These are phyloP conservation scores for Candida caryicola DNA, from an alignment of 805 yeast species.

Conservation along the genomic window DNA sequence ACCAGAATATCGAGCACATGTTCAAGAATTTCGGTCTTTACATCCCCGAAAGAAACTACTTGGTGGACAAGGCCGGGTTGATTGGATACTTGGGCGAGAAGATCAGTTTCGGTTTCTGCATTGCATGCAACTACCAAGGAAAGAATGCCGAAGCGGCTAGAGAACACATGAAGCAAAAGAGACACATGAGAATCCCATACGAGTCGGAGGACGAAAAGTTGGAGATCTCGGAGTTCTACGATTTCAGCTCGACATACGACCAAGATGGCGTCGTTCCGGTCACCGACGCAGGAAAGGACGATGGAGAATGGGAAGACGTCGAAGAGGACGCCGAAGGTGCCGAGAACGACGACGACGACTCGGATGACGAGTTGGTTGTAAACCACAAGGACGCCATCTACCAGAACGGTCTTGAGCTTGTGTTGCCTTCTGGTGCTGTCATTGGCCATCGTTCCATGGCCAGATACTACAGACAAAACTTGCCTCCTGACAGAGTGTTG, in stretches of 20 bases:
- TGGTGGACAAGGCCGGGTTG: slow-evolving; percentile 68
- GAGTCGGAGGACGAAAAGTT: slow-evolving; percentile 76
- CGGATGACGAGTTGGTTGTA: slow-evolving; percentile 26
- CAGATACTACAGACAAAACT: slow-evolving; percentile 43
- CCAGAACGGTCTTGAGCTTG: slow-evolving; percentile 37
- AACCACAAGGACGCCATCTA: slow-evolving; percentile 26
- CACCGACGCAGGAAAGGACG: slow-evolving; percentile 18
- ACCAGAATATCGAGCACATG: slow-evolving; percentile 66
- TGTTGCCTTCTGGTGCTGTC: slow-evolving; percentile 42
- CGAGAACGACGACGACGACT: slow-evolving; percentile 21
- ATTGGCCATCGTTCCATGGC: slow-evolving; percentile 44
- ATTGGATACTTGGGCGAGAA: slow-evolving; percentile 74
- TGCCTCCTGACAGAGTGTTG: slow-evolving; percentile 41
- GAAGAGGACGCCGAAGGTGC: slow-evolving; percentile 35
- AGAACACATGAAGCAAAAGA: slow-evolving; percentile 81
- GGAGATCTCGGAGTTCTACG: slow-evolving; percentile 78
- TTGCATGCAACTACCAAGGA: slow-evolving; percentile 84
- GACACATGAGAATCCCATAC: slow-evolving; percentile 87
- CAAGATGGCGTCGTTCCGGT: slow-evolving; percentile 12
- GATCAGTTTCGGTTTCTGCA: slow-evolving; percentile 79
- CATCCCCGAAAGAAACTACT: slow-evolving; percentile 75
- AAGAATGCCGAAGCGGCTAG: slow-evolving; percentile 78
- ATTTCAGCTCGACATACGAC: slow-evolving; percentile 66
- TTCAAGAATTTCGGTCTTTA: slow-evolving; percentile 76
- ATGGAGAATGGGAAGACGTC: slow-evolving; percentile 31